Base-by-base conservation (phyloP, 805 yeast genomes). In the Candida ortonii region DNA sequence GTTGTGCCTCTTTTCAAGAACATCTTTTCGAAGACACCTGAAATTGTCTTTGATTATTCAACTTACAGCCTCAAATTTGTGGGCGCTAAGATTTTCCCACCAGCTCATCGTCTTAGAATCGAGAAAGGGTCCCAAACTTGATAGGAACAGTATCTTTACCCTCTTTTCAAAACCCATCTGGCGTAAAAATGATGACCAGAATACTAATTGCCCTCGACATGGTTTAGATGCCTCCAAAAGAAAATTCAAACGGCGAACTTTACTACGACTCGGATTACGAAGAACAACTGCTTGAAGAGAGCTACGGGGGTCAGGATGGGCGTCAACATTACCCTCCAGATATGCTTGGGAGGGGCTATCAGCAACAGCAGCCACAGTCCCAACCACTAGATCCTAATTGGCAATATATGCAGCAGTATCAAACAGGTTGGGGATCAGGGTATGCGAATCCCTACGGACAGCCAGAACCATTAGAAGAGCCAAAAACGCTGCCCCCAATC, bases 401-500 rank as follows among this genome's bases (percentile, higher is more conserved):
- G 47, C 47, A 43, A 25, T 39, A 39, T 23, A 34, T 33, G 27
- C 47, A 39, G 34, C 40, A 33, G 34, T 34, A 41, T 17, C 46
- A 34, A 21, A 15, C 35, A 7, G 34, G 34, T 22, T 43, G 42
- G 44, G n/a, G n/a, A n/a, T 25, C 30, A 5, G 33, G 34, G 8
- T 36, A 34, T 17, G 39, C 26, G 11, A 28, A 20, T 18, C 36
- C 40, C 9, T 37, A 29, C 20, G 34, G 30, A 11, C 36, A 36
- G 5, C 35, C 30, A 16, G 44, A 43, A 15, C 41, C 31, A 22
- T 14, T 16, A 8, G 47, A 43, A n/a, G 44, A 43, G 11, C 30
- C 27, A 7, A 43, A 34, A 22, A 18, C 33, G 3, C 14, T 36
- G 22, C 48, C 43, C 7, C 41, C 42, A 13, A 38, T 53, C 10